Conservation (phyloP, 2,329 filamentous ascomycete genomes). For the Lachnellula hyalina region DNA sequence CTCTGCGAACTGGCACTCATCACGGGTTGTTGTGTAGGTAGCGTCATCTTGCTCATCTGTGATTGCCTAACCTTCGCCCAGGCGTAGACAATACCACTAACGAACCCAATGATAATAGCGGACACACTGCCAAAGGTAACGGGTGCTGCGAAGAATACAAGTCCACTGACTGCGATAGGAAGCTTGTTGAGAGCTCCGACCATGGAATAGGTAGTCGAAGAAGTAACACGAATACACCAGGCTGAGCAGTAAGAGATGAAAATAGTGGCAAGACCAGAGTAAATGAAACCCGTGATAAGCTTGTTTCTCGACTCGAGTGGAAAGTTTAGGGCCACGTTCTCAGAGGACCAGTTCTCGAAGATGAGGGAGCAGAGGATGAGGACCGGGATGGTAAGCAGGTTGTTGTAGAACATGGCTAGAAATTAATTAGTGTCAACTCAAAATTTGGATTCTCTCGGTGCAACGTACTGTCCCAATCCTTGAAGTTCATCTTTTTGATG, state of each 20-base stretch:
- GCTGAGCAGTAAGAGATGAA: constrained; percentile 99
- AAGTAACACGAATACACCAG: constrained; percentile 97
- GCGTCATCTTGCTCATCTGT: constrained; percentile 56
- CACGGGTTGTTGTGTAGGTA: constrained; percentile 62
- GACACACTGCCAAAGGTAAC: constrained; percentile 88
- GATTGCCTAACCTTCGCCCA: constrained; percentile 80
- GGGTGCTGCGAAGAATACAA: constrained; percentile 92
- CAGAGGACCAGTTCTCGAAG: constrained; percentile 85
- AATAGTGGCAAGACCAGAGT: constrained; percentile 87
- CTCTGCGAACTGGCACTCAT: constrained; percentile 91
- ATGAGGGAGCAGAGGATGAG: constrained; percentile 76
- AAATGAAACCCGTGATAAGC: constrained; percentile 82
- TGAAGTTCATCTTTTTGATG: constrained; percentile 99
- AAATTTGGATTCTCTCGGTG: not conserved
- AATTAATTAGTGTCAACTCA: constrained; percentile 28
- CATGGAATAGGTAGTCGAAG: constrained; percentile 98
- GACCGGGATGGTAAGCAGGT: constrained; percentile 91
- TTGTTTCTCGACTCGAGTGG: constrained; percentile 72
- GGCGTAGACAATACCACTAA: constrained; percentile 88
- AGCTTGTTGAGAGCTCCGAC: constrained; percentile 97
- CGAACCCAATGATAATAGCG: constrained; percentile 84
- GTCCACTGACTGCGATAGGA: constrained; percentile 84
- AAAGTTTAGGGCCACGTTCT: constrained; percentile 84
- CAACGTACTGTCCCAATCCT: constrained; percentile 94
- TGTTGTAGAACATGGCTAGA: constrained; percentile 99